phyloP scores from a whole-genome alignment of 768 basidiomycete genomes.

The Mycena vulgaris region DNA sequence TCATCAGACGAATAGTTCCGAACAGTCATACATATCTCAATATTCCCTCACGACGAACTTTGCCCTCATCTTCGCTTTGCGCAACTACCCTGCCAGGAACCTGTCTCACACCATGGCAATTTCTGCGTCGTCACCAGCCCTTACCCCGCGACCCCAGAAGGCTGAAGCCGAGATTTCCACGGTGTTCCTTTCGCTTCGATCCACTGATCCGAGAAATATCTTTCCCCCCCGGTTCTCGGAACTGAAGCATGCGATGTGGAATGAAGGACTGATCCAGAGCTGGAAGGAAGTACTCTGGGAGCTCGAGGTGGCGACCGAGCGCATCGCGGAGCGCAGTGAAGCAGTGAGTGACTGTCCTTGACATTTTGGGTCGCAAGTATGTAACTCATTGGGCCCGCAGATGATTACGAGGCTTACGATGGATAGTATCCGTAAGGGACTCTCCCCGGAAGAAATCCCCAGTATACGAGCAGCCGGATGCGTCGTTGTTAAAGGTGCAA shows the following conservation, averaged over 20 bases:
- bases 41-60: too few relatives aligned
- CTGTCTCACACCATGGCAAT: too few relatives aligned
- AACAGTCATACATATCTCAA: too few relatives aligned
- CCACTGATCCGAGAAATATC: background rate
- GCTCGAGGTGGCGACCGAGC: conserved; percentile 52
- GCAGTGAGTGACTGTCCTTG: conserved; percentile 51
- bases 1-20: too few relatives aligned
- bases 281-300: conserved; percentile 72
- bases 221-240: conserved; percentile 62
- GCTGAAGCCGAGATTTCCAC: background rate
- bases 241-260: conserved; percentile 71
- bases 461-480: conserved; percentile 68
- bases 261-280: conserved; percentile 59
- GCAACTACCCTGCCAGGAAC: too few relatives aligned
- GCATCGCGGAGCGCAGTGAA: conserved; percentile 53
- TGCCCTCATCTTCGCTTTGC: too few relatives aligned
- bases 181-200: background rate
- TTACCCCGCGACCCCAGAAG: background rate
- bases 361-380: background rate
- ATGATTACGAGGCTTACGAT: conserved; percentile 68
- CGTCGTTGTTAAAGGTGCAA: conserved; percentile 70
- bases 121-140: background rate
- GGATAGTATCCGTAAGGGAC: conserved; percentile 59
- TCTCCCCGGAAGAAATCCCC: conserved; percentile 61
- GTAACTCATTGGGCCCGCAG: conserved; percentile 44